Evolutionary conservation across 371 early-diverging fungal species (phyloP), one percentile per base, ranked within the genome.

Genomic region (Mucor indicus): DNA sequence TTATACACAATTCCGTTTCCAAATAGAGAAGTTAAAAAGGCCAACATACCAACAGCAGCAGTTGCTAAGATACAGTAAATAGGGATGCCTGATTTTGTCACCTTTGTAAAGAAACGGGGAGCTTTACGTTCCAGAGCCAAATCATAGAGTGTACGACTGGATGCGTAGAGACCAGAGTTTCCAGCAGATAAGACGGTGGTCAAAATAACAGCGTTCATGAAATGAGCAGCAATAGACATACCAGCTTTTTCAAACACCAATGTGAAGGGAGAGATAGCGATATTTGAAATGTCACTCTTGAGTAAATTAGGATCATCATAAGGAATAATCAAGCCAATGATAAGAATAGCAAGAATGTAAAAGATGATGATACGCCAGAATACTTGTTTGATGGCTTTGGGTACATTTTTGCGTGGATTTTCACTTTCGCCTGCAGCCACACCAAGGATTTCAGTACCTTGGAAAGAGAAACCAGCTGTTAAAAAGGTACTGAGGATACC

Each of bases 391-490:
- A 69, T 69, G 1, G 70, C 70, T 38, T 36, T 53, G 23, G 87
- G 87, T 0, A 87, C 84, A 42, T 79, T 79, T 46, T 79, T 75
- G 21, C 81, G 78, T 47, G 81, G 89, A 60, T 86, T 87, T 40
- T 79, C 78, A 56, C 80, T 80, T 65, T 87, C 90, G 42, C 86
- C 87, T 4, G 84, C 85, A 20, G 89, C 84, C 23, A 88, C 77
- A 57, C 88, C 88, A 33, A 89, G 80, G 51, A 82, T 49, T 54
- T 82, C 90, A 0, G 90, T 88, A 17, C 95, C 95, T 53, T 91
- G 91, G 76, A 91, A 91, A 11, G 86, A 81, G 64, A 89, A 94
- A 38, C 87, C 89, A 15, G 95, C 92, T 19, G 86, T 77, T 48
- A 91, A 67, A 60, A 91, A 86, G 12, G 60, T 80, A 55, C 44